Evolutionary conservation across 2,329 filamentous ascomycete genomes (phyloP).

Genomic region (Epichloe hybrida): DNA sequence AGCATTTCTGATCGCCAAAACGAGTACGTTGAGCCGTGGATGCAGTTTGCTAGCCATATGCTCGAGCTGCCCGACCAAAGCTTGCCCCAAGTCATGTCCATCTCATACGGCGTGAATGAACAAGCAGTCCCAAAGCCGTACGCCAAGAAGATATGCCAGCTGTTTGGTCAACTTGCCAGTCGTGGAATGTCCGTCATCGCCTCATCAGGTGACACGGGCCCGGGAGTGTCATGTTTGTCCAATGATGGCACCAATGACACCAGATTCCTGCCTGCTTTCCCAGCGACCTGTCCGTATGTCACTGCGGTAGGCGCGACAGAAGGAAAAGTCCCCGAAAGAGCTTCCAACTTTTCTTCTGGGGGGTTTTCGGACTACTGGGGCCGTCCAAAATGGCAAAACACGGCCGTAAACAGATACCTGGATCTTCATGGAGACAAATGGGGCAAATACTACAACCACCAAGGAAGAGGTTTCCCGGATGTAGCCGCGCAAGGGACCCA

Average conservation of each 20-base stretch:
- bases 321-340: conserved; percentile 34
- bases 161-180: conserved; percentile 50
- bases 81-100: conserved; percentile 50
- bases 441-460: conserved; percentile 28
- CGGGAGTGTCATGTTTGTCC: conserved; percentile 22
- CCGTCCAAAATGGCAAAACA: conserved; percentile 31
- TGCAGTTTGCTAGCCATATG: conserved; percentile 49
- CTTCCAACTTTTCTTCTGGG: conserved; percentile 37
- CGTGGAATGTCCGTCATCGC: conserved; percentile 56
- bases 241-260: conserved; percentile 22
- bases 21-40: conserved; percentile 49
- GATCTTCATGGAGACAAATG: conserved; percentile 33
- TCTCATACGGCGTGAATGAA: conserved; percentile 60
- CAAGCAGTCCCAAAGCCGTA: conserved; percentile 47
- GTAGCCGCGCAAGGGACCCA: conserved; percentile 38
- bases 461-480: conserved; percentile 48
- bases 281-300: conserved; percentile 41
- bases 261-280: conserved; percentile 22
- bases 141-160: conserved; percentile 34
- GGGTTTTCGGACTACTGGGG: conserved; percentile 36
- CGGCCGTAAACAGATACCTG: conserved; percentile 31
- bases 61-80: conserved; percentile 36
- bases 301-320: conserved; percentile 48
- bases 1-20: conserved; percentile 17
- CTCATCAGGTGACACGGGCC: conserved; percentile 42